phyloP scores from a whole-genome alignment of 208 protist genomes.

The Tritrichomonas musculus region DNA sequence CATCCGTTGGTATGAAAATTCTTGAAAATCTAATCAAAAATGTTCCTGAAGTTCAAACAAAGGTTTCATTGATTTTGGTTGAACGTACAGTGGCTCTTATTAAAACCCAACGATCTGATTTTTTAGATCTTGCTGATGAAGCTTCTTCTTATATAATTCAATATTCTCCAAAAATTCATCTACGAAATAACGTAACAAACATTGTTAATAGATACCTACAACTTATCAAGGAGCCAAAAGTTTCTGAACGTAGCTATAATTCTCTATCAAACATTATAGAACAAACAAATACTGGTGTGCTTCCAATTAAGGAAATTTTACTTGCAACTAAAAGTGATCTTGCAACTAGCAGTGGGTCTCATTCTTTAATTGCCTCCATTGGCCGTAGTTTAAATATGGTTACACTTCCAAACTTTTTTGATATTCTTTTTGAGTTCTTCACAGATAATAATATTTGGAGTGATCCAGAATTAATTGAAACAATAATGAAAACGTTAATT shows the following conservation, averaged over 20 bases:
- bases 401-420: not conserved
- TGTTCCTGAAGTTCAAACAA: not conserved
- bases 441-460: not conserved
- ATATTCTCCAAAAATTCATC: not conserved
- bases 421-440: not conserved
- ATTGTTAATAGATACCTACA: not conserved
- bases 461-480: not conserved
- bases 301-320: not conserved
- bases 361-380: not conserved
- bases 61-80: not conserved
- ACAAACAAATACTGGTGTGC: not conserved
- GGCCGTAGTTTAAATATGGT: not conserved
- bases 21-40: not conserved
- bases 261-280: not conserved
- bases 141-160: not conserved
- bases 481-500: not conserved
- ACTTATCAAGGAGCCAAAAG: not conserved
- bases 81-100: not conserved
- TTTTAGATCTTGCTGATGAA: not conserved
- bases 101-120: not conserved
- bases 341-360: not conserved
- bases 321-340: not conserved
- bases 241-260: not conserved
- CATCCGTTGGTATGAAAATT: not conserved
- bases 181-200: not conserved